phyloP scores from a whole-genome alignment of 805 yeast species.

The Metschnikowia gelsemii region DNA sequence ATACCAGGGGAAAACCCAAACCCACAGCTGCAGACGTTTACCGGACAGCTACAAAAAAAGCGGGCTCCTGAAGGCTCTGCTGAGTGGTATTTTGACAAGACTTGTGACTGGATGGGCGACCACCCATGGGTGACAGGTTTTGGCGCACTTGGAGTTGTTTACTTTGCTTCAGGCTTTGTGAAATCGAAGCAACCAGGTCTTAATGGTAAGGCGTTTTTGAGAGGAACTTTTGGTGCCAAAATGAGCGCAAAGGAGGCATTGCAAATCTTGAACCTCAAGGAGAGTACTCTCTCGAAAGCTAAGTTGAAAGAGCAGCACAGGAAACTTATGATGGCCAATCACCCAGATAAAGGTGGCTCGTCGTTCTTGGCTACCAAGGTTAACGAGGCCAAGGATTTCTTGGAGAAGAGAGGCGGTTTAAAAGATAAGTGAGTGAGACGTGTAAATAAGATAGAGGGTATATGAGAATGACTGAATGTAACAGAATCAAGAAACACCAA shows the following conservation, averaged over 20 bases:
- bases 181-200: conserved; percentile 68
- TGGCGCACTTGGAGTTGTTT: conserved; percentile 65
- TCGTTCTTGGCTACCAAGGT: conserved; percentile 86
- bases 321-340: conserved; percentile 81
- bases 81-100: conserved; percentile 66
- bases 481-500: background rate
- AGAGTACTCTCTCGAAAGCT: conserved; percentile 58
- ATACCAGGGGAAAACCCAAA: conserved; percentile 49
- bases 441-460: conserved; percentile 8
- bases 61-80: conserved; percentile 45
- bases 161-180: conserved; percentile 64
- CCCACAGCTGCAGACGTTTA: conserved; percentile 26
- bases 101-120: conserved; percentile 58
- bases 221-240: conserved; percentile 90
- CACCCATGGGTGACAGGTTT: conserved; percentile 76
- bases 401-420: conserved; percentile 66
- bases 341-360: conserved; percentile 94
- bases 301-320: conserved; percentile 79
- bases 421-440: conserved; percentile 31
- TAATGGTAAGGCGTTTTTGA: conserved; percentile 64
- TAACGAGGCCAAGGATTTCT: conserved; percentile 84
- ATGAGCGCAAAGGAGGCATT: conserved; percentile 89
- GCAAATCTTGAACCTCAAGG: conserved; percentile 74
- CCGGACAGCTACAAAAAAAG: conserved; percentile 43
- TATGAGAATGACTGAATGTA: conserved; percentile 2